A percentile compares a stretch with the other conserved stretches of the same genome.
Evolutionary conservation across 805 yeast species (phyloP).

Genomic region (Metahyphopichia silvanorum): DNA sequence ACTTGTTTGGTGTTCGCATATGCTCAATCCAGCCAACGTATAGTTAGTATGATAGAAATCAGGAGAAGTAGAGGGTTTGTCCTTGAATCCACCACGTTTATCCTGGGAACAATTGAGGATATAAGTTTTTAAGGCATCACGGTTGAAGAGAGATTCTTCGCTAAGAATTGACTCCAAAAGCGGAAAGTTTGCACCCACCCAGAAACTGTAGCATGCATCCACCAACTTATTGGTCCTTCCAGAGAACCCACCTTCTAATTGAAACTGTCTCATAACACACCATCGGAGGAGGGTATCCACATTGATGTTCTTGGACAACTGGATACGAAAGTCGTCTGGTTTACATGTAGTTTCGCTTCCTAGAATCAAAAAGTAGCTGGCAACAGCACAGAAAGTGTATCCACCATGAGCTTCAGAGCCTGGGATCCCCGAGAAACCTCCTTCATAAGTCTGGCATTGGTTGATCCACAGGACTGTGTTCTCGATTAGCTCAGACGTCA

Average conservation of each 20-base stretch:
- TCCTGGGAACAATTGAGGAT: conserved; percentile 76
- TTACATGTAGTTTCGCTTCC: conserved; percentile 10
- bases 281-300: conserved; percentile 56
- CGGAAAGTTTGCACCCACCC: conserved; percentile 84
- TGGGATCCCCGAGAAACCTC: conserved; percentile 89
- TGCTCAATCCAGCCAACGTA: conserved; percentile 69
- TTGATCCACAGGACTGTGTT: conserved; percentile 59
- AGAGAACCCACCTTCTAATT: conserved; percentile 78
- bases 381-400: conserved; percentile 84
- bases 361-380: conserved; percentile 53
- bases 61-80: conserved; percentile 77
- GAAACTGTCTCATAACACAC: conserved; percentile 67
- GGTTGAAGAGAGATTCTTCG: conserved; percentile 36
- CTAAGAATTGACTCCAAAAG: conserved; percentile 51
- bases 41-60: conserved; percentile 94
- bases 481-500: conserved; percentile 55
- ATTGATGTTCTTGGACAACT: conserved; percentile 36
- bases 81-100: conserved; percentile 70
- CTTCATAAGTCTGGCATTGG: conserved; percentile 86
- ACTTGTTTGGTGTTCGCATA: conserved; percentile 41
- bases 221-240: conserved; percentile 93
- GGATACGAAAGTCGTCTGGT: conserved; percentile 3
- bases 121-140: conserved; percentile 61
- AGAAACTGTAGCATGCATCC: conserved; percentile 93
- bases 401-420: conserved; percentile 94